These are phyloP conservation scores for Phallus indusiatus DNA, from an alignment of 768 basidiomycete species.

Conservation along the genomic window DNA sequence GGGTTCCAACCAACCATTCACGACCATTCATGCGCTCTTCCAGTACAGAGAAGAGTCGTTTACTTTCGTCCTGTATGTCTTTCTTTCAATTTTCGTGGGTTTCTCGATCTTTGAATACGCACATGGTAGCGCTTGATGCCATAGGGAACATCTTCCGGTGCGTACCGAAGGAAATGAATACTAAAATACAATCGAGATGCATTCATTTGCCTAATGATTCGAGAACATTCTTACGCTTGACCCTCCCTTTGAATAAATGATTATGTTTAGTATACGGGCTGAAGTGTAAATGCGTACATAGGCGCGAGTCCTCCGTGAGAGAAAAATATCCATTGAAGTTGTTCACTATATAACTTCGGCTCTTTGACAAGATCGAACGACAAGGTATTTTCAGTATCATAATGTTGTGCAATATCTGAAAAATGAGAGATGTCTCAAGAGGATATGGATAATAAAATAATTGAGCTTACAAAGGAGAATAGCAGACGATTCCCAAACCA, in stretches of 20 bases:
- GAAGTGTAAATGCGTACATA: no score
- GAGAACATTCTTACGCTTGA: no score
- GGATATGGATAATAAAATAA: no score
- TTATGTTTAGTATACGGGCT: slow-evolving; percentile 39
- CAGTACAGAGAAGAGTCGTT: slow-evolving; percentile 72
- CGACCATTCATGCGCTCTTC: slow-evolving; percentile 64
- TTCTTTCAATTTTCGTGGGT: no score
- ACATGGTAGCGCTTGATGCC: slow-evolving; percentile 31
- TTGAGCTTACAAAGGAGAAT: slow-evolving; percentile 21
- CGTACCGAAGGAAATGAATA: no score
- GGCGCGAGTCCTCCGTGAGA: not conserved
- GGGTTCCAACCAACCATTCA: slow-evolving; percentile 72
- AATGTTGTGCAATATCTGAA: slow-evolving; percentile 17
- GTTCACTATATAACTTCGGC: slow-evolving; percentile 19
- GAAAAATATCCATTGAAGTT: slow-evolving; percentile 31
- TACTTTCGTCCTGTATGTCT: slow-evolving; percentile 50
- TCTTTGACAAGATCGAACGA: slow-evolving; percentile 19
- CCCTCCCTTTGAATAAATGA: slow-evolving; percentile 59
- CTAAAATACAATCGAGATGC: no score
- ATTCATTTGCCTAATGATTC: slow-evolving; percentile 28
- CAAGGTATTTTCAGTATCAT: slow-evolving; percentile 30
- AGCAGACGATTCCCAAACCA: slow-evolving; percentile 19
- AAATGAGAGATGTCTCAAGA: no score
- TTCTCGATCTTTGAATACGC: no score
- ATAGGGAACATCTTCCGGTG: slow-evolving; percentile 10